phyloP scores from a whole-genome alignment of 331 rosid species.

The Pyracantha coccinea region DNA sequence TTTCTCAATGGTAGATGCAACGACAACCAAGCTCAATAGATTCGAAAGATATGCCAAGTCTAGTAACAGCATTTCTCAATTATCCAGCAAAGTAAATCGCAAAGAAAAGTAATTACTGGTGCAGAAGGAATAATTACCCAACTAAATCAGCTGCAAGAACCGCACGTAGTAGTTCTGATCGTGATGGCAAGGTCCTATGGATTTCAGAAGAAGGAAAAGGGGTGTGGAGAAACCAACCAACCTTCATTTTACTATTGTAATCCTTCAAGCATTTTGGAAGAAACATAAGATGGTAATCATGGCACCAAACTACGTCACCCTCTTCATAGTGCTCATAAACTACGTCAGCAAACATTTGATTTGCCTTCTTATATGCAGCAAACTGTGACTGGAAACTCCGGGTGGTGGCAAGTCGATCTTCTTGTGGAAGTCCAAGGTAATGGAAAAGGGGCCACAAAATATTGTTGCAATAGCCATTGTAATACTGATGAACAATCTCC shows the following conservation, averaged over 20 bases:
- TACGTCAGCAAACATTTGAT: slow-evolving; percentile 87
- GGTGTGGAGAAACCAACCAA: slow-evolving; percentile 94
- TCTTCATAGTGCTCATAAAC: slow-evolving; percentile 68
- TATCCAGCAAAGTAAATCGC: not conserved
- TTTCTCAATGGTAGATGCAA: not conserved
- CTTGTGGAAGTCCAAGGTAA: slow-evolving; percentile 93
- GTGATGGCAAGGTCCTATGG: slow-evolving; percentile 83
- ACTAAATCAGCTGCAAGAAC: slow-evolving; percentile 93
- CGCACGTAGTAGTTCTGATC: slow-evolving; percentile 73
- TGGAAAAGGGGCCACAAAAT: slow-evolving; percentile 93
- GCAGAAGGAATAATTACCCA: slow-evolving; percentile 43
- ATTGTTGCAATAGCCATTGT: slow-evolving; percentile 90
- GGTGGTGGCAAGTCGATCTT: slow-evolving; percentile 92
- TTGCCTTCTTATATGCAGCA: slow-evolving; percentile 79
- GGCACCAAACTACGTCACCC: slow-evolving; percentile 96
- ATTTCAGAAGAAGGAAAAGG: slow-evolving; percentile 95
- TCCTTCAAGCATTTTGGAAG: slow-evolving; percentile 86
- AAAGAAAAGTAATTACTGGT: not conserved
- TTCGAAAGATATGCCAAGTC: not conserved
- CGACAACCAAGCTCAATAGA: not conserved
- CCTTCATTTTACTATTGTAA: slow-evolving; percentile 60
- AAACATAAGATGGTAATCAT: slow-evolving; percentile 92
- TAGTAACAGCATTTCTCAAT: not conserved
- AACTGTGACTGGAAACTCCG: slow-evolving; percentile 93
- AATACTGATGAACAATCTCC: slow-evolving; percentile 85